Evolutionary conservation across 805 yeast genomes (phyloP).

Genomic region (Wickerhamomyces pijperi): DNA sequence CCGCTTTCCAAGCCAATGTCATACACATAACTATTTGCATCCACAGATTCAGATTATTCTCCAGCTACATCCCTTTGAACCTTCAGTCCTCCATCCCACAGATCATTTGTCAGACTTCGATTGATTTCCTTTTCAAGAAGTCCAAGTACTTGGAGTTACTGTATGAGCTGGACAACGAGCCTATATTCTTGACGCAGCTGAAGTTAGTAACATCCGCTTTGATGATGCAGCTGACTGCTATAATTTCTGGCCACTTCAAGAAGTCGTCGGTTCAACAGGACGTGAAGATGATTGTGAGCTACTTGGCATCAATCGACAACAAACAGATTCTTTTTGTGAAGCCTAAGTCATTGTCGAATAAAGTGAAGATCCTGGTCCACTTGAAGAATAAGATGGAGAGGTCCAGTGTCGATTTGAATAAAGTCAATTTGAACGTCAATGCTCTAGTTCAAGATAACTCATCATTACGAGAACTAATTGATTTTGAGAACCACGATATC

Average conservation of each 20-base stretch:
- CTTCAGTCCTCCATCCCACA: neutral
- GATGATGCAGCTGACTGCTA: neutral
- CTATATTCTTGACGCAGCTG: neutral
- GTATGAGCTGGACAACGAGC: neutral
- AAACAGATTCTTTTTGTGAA: neutral
- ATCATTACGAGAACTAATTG: neutral
- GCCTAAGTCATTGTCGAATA: neutral
- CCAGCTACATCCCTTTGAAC: slow-evolving; percentile 9
- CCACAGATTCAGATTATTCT: slow-evolving; percentile 9
- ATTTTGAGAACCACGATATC: neutral
- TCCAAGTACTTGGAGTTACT: neutral
- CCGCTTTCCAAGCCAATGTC: slow-evolving; percentile 3
- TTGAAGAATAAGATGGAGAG: neutral
- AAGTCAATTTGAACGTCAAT: neutral
- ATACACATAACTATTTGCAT: slow-evolving; percentile 3
- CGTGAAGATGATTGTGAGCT: neutral
- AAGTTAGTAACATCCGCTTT: neutral
- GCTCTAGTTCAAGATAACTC: neutral
- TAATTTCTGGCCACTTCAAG: neutral
- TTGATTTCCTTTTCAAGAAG: neutral
- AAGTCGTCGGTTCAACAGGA: neutral
- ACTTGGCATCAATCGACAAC: neutral
- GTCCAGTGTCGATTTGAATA: neutral
- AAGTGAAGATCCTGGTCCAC: neutral
- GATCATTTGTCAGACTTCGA: neutral